These are phyloP conservation scores for Monilinia polystroma DNA, from an alignment of 2,329 filamentous ascomycete genomes.

Conservation along the genomic window DNA sequence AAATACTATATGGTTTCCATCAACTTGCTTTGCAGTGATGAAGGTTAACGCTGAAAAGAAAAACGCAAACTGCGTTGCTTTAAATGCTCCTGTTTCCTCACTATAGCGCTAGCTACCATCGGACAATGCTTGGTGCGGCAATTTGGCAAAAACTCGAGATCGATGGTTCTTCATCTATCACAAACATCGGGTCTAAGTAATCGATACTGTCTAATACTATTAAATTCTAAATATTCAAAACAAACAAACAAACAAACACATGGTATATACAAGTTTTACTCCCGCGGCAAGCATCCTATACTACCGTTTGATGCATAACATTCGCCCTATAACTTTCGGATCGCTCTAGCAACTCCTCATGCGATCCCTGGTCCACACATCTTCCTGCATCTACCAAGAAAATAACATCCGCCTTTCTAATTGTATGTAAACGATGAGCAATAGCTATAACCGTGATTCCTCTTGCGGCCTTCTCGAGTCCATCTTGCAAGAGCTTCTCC, in stretches of 20 bases:
- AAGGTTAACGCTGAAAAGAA: not conserved
- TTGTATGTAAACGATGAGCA: slow-evolving; percentile 57
- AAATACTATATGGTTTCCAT: not conserved
- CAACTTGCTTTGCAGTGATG: not conserved
- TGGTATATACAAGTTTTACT: slow-evolving; percentile 29
- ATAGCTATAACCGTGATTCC: slow-evolving; percentile 59
- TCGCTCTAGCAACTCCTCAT: slow-evolving; percentile 53
- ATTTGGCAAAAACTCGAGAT: not conserved
- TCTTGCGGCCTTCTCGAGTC: slow-evolving; percentile 56
- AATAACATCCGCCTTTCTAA: slow-evolving; percentile 57
- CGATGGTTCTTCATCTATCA: not conserved
- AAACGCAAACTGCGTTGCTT: not conserved
- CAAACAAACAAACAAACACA: not conserved
- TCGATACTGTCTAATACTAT: slow-evolving; percentile 1
- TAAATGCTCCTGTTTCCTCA: no score
- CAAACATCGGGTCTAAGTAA: not conserved
- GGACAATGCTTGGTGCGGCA: not conserved
- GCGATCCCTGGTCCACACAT: slow-evolving; percentile 52
- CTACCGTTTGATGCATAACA: slow-evolving; percentile 36
- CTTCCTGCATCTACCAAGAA: slow-evolving; percentile 55
- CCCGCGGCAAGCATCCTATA: slow-evolving; percentile 56
- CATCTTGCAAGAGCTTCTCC: slow-evolving; percentile 64
- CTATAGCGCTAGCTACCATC: not conserved
- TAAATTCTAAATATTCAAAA: not conserved
- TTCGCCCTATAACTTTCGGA: slow-evolving; percentile 51